A percentile compares a stretch with the other conserved stretches of the same genome.
Conservation (phyloP, 2,329 filamentous ascomycete genomes). For the Dothiorella sarmentorum region DNA sequence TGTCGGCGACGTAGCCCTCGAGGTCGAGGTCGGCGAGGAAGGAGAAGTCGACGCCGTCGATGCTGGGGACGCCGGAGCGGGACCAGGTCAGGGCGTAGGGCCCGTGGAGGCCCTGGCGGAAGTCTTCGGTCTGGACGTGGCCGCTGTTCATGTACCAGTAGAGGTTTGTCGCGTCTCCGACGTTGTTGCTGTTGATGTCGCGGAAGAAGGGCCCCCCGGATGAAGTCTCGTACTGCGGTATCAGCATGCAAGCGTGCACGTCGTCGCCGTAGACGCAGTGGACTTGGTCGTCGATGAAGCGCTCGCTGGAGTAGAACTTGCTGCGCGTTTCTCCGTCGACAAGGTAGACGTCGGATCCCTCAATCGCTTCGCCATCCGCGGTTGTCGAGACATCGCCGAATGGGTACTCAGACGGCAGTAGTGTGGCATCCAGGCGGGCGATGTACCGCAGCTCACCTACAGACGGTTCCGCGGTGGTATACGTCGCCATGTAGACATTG, state of each 20-base stretch:
- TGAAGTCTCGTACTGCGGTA: constrained; percentile 58
- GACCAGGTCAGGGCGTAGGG: constrained; percentile 63
- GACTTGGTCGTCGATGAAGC: constrained; percentile 66
- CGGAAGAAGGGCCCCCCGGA: constrained; percentile 62
- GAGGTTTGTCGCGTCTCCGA: constrained; percentile 54
- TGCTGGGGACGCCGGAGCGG: constrained; percentile 53
- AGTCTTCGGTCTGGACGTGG: constrained; percentile 56
- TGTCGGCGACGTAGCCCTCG: constrained; percentile 55
- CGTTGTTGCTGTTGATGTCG: constrained; percentile 65
- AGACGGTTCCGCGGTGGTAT: constrained; percentile 50
- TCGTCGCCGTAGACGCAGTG: constrained; percentile 58
- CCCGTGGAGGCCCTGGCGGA: constrained; percentile 61
- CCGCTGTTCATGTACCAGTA: constrained; percentile 63
- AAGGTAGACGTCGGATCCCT: constrained; percentile 52
- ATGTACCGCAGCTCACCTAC: constrained; percentile 61
- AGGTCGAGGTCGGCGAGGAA: constrained; percentile 60
- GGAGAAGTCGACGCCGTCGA: constrained; percentile 46
- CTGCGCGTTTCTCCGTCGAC: constrained; percentile 61
- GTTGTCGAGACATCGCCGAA: constrained; percentile 53
- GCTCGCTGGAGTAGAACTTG: constrained; percentile 67
- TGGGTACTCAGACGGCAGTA: constrained; percentile 34
- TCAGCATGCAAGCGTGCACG: constrained; percentile 61
- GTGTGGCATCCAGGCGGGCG: constrained; percentile 53
- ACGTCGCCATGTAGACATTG: constrained; percentile 54
- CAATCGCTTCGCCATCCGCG: constrained; percentile 50